Conservation (phyloP, 345 rosid species). For the Syzygium oleosum region DNA sequence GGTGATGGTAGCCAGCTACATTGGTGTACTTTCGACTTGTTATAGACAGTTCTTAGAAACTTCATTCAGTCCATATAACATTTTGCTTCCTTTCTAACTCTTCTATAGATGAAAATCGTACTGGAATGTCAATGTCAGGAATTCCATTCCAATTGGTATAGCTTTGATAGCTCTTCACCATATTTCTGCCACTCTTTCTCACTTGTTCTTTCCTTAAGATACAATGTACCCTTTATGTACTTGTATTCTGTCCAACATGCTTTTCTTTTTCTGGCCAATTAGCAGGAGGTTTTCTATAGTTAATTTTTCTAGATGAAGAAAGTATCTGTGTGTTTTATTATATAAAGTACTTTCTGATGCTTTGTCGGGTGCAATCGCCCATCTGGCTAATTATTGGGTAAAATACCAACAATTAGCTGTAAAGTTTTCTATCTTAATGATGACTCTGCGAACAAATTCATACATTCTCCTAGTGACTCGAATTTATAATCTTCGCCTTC, state of each 20-base stretch:
- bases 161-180: background rate
- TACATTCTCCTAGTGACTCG: background rate
- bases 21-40: background rate
- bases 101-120: background rate
- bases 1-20: background rate
- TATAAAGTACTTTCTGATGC: background rate
- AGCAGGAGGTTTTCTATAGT: background rate
- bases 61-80: background rate
- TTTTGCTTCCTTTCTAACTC: background rate
- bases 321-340: background rate
- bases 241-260: background rate
- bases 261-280: background rate
- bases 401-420: background rate
- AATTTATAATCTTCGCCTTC: background rate
- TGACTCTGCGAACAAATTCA: background rate
- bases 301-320: background rate
- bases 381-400: background rate
- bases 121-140: background rate
- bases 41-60: background rate
- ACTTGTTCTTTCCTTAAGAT: background rate
- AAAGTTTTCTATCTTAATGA: background rate
- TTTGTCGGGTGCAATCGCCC: background rate
- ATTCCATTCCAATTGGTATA: background rate
- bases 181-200: background rate
- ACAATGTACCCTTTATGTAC: background rate